phyloP scores from a whole-genome alignment of 176 grass and related monocot genomes.

The Rhynchospora breviuscula region DNA sequence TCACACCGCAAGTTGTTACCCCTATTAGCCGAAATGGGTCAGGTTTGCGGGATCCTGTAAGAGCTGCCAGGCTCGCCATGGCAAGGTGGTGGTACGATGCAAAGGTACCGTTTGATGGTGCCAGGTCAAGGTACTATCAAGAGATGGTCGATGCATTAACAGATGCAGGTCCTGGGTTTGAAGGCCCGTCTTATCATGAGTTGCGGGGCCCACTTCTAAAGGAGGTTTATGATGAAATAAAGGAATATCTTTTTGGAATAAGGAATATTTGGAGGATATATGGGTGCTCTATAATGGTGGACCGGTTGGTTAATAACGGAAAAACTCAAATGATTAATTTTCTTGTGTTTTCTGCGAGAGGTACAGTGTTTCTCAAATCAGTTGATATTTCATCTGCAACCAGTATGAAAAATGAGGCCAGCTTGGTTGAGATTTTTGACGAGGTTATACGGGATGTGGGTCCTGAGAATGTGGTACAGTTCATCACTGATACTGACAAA shows the following conservation, averaged over 20 bases:
- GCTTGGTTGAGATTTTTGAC: conserved; percentile 34
- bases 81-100: conserved; percentile 39
- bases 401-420: conserved; percentile 10
- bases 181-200: conserved; percentile 33
- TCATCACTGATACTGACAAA: conserved; percentile 33
- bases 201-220: conserved; percentile 29
- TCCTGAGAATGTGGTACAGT: conserved; percentile 33
- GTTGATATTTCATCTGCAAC: conserved; percentile 23
- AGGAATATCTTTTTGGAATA: conserved; percentile 26
- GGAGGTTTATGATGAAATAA: conserved; percentile 19
- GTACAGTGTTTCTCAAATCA: conserved; percentile 41
- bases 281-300: conserved; percentile 30
- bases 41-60: conserved; percentile 5
- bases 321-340: conserved; percentile 31
- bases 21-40: conserved; percentile 10
- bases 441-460: conserved; percentile 40
- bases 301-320: conserved; percentile 19
- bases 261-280: conserved; percentile 32
- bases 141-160: conserved; percentile 34
- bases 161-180: conserved; percentile 30
- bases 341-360: conserved; percentile 36
- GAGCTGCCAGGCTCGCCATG: conserved; percentile 13
- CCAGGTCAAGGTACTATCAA: conserved; percentile 36
- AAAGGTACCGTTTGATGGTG: conserved; percentile 32
- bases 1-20: background rate